phyloP scores from a whole-genome alignment of 169 alveolate species.

The Miamiensis avidus region DNA sequence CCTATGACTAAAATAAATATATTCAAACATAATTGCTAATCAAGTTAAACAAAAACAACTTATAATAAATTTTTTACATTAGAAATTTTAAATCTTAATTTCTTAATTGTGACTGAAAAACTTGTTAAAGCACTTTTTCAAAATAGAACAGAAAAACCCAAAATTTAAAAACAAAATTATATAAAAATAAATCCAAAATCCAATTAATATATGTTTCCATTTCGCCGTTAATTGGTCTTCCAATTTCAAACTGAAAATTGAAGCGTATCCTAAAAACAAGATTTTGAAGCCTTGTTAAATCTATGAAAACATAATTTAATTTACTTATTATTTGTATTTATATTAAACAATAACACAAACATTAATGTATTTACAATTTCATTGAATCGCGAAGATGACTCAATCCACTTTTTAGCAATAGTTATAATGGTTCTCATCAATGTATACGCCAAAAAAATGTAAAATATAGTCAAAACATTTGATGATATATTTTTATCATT shows the following conservation, averaged over 20 bases:
- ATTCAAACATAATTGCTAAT: neutral
- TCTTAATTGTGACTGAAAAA: neutral
- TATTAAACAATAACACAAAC: no score
- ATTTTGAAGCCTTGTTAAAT: neutral
- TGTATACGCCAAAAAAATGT: no score
- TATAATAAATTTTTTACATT: neutral
- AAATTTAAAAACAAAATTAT: neutral
- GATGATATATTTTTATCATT: no score
- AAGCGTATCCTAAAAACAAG: no score
- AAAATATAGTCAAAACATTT: neutral
- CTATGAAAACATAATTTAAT: neutral
- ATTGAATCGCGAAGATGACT: neutral
- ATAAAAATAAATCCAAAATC: neutral
- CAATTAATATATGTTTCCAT: neutral
- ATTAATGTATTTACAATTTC: neutral
- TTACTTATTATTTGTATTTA: no score
- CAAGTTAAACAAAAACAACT: neutral
- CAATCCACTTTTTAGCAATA: neutral
- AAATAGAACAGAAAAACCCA: neutral
- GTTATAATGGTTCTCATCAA: no score
- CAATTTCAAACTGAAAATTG: neutral
- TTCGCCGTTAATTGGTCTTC: neutral
- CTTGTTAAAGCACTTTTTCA: no score
- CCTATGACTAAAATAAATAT: neutral
- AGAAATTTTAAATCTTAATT: no score